A percentile compares a stretch with the other conserved stretches of the same genome.
phyloP scores from a whole-genome alignment of 2,329 filamentous ascomycete genomes.

The Pyricularia sp. region DNA sequence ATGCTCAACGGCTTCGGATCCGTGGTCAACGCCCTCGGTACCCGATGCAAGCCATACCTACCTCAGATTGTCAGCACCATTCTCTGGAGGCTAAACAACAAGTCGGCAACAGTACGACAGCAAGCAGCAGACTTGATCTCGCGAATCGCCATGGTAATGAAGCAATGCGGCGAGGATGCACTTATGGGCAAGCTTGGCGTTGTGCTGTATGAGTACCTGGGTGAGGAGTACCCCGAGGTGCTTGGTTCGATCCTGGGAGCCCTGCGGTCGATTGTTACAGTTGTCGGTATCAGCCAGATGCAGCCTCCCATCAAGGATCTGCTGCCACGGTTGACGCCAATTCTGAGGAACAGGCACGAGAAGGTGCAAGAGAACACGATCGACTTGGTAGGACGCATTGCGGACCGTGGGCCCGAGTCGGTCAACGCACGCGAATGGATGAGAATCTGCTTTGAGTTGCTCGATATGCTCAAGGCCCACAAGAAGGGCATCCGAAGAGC shows the following conservation, averaged over 20 bases:
- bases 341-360: constrained; percentile 93
- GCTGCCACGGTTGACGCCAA: constrained; percentile 89
- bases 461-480: constrained; percentile 99
- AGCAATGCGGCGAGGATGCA: constrained; percentile 91
- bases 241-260: constrained; percentile 92
- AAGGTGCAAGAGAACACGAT: constrained; percentile 99
- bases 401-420: constrained; percentile 88
- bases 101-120: constrained; percentile 89
- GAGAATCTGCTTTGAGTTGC: constrained; percentile 96
- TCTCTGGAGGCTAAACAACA: constrained; percentile 94
- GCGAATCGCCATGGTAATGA: constrained; percentile 97
- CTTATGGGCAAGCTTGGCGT: constrained; percentile 91
- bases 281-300: constrained; percentile 95
- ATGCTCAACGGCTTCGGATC: constrained; percentile 97
- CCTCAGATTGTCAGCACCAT: constrained; percentile 96
- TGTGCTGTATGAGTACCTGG: constrained; percentile 93
- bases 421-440: constrained; percentile 99
- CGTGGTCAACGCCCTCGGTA: constrained; percentile 88
- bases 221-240: constrained; percentile 97
- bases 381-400: constrained; percentile 92
- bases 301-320: constrained; percentile 95
- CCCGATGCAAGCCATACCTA: constrained; percentile 88
- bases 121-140: constrained; percentile 95
- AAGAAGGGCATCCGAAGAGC: constrained; percentile 98
- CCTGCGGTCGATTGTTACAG: constrained; percentile 88